Conservation (phyloP, 805 yeast species). For the Candida maesae region DNA sequence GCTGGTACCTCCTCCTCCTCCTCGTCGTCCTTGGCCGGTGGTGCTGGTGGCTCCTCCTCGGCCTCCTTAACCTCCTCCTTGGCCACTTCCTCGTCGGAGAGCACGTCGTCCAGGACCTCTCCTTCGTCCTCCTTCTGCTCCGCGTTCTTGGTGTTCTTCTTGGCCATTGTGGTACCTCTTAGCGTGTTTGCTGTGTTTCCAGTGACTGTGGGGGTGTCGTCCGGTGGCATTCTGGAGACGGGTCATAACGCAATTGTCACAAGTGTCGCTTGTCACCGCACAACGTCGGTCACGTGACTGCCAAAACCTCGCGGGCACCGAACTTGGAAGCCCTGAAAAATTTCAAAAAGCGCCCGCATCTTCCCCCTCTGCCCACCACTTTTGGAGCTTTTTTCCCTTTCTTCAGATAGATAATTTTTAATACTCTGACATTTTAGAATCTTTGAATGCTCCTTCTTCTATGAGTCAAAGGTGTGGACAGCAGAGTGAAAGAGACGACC, state of each 20-base stretch:
- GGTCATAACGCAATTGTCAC: too few relatives aligned
- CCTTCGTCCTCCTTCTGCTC: constrained; percentile 16
- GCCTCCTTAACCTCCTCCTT: constrained; percentile 6
- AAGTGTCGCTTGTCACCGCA: too few relatives aligned
- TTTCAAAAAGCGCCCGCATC: too few relatives aligned
- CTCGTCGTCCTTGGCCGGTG: not conserved
- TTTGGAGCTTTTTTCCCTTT: constrained; percentile 19
- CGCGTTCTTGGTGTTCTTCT: constrained; percentile 8
- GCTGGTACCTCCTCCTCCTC: not conserved
- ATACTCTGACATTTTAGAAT: constrained; percentile 40
- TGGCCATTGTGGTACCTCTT: too few relatives aligned
- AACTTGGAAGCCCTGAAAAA: too few relatives aligned
- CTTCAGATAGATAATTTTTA: constrained; percentile 28
- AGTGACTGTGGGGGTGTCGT: not conserved
- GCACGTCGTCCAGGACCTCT: constrained; percentile 16
- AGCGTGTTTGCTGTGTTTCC: too few relatives aligned
- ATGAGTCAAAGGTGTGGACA: constrained; percentile 44
- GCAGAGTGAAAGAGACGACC: constrained; percentile 40
- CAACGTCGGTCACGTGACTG: too few relatives aligned
- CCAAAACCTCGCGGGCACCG: too few relatives aligned
- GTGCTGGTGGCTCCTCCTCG: too few relatives aligned
- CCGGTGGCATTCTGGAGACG: too few relatives aligned
- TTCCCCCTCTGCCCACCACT: not conserved
- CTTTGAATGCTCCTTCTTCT: constrained; percentile 29
- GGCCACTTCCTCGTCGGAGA: constrained; percentile 17